Conservation (phyloP, 345 rosid genomes). For the Ricinus communis region DNA sequence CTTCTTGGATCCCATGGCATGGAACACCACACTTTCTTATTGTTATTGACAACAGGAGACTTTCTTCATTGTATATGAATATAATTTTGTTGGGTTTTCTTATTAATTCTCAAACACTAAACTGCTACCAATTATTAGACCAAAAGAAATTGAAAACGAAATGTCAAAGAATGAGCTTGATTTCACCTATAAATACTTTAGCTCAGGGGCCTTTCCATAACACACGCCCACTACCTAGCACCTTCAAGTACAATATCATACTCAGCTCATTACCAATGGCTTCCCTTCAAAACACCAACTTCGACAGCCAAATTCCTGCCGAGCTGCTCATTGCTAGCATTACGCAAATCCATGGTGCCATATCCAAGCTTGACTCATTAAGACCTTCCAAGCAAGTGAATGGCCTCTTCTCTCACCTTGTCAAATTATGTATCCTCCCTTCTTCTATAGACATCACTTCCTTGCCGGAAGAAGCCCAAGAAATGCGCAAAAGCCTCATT, state of each 20-base stretch:
- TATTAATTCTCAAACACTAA: too few species aligned
- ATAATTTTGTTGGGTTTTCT: too few species aligned
- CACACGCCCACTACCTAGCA: too few species aligned
- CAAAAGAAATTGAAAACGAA: too few species aligned
- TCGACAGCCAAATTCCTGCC: slow-evolving; percentile 7
- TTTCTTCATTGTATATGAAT: too few species aligned
- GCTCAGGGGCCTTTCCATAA: too few species aligned
- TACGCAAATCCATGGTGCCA: slow-evolving; percentile 23
- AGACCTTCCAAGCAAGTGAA: slow-evolving; percentile 34
- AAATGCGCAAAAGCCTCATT: slow-evolving; percentile 32
- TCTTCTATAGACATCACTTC: slow-evolving; percentile 24
- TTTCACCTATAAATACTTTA: too few species aligned
- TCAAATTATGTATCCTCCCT: slow-evolving; percentile 26
- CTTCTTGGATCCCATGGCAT: too few species aligned
- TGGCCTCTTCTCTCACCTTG: slow-evolving; percentile 27
- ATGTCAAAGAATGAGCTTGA: too few species aligned
- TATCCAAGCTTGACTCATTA: slow-evolving; percentile 30
- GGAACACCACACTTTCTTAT: too few species aligned
- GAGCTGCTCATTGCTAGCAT: slow-evolving; percentile 24
- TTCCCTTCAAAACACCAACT: slow-evolving; percentile 24
- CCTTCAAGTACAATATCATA: background rate
- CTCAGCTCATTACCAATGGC: slow-evolving; percentile 32
- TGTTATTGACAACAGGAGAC: too few species aligned
- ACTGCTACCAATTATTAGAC: too few species aligned
- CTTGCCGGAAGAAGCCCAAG: slow-evolving; percentile 19